Evolutionary conservation across 1,139 yeast species (phyloP).

Genomic region (Geotrichum bryndzae): DNA sequence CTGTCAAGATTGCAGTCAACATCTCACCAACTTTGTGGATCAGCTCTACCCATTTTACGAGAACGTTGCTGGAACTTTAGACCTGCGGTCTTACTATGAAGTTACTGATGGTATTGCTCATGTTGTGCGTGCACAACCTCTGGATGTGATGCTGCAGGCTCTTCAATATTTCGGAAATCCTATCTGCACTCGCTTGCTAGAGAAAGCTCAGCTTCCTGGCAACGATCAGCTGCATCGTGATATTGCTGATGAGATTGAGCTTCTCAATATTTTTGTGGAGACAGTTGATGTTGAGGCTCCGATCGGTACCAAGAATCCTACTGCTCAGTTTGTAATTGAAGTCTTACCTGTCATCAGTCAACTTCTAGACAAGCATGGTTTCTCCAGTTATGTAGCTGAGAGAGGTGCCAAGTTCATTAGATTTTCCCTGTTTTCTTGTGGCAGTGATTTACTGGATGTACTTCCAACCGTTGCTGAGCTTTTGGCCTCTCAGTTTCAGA

Average conservation of each 20-base stretch:
- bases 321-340: conserved; percentile 51
- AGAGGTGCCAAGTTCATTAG: conserved; percentile 64
- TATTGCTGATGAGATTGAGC: conserved; percentile 73
- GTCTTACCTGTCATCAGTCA: conserved; percentile 54
- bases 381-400: conserved; percentile 60
- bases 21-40: conserved; percentile 63
- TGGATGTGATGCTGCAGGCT: conserved; percentile 40
- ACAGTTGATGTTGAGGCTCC: conserved; percentile 39
- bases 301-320: conserved; percentile 43
- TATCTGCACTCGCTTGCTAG: conserved; percentile 46
- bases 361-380: conserved; percentile 50
- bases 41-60: conserved; percentile 74
- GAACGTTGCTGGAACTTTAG: conserved; percentile 52
- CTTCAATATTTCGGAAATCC: conserved; percentile 64
- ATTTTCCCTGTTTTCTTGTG: conserved; percentile 60
- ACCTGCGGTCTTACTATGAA: conserved; percentile 66
- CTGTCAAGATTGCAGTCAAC: conserved; percentile 79
- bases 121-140: conserved; percentile 57
- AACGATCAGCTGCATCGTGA: conserved; percentile 40
- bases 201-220: conserved; percentile 27
- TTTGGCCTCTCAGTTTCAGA: conserved; percentile 60
- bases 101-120: conserved; percentile 88
- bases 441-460: conserved; percentile 56
- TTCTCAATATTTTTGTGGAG: conserved; percentile 63
- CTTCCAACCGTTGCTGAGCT: conserved; percentile 60